Evolutionary conservation across 495 filamentous ascomycete genomes (phyloP), one percentile per base, ranked within the genome.

Genomic region (Lindgomyces ingoldianus): DNA sequence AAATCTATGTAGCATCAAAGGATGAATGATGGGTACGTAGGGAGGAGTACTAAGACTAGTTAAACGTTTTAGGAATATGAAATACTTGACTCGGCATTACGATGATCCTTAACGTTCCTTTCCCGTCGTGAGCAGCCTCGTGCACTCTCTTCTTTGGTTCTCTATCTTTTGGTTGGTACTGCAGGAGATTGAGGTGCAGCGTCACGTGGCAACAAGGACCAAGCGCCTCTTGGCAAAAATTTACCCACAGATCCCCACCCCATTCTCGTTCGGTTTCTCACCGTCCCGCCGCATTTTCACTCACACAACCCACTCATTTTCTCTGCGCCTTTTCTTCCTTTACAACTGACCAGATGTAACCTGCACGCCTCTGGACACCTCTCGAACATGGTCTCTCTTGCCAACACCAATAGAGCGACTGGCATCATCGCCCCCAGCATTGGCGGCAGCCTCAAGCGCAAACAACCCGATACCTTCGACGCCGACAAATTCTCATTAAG

Each of bases 351-450:
- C 52, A 57, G 59, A 63, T 67, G 63, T 70, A 48, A 67, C 47
- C 25, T 10, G 51, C 61, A 49, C 48, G 2, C 55, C 24, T 27
- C 30, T 27, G 1, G 16, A 18, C 26, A 52, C 27, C n/a, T 22
- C 54, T 46, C 27, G 36, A 50, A 30, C 59, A 81, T 81, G 79
- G 78, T 78, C 50, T 76, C 76, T 63, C 69, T 81, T 64, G 74
- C 77, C 64, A 74, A 76, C 36, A 62, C 74, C 56, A 70, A 73
- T 50, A 73, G 66, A 70, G 72, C 62, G 65, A 67, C 68, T 72
- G 69, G 71, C 73, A 55, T 70, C 60, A 51, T 61, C 50, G 47
- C 68, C 55, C 78, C 56, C 67, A 70, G 42, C 59, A 48, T 49
- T 19, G 67, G 62, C 50, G 63, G 63, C 57, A 70, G 68, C 68